A percentile compares a stretch with the other conserved stretches of the same genome.
Evolutionary conservation across 83 land plant genomes (phyloP).

Genomic region (Larix sibirica): DNA sequence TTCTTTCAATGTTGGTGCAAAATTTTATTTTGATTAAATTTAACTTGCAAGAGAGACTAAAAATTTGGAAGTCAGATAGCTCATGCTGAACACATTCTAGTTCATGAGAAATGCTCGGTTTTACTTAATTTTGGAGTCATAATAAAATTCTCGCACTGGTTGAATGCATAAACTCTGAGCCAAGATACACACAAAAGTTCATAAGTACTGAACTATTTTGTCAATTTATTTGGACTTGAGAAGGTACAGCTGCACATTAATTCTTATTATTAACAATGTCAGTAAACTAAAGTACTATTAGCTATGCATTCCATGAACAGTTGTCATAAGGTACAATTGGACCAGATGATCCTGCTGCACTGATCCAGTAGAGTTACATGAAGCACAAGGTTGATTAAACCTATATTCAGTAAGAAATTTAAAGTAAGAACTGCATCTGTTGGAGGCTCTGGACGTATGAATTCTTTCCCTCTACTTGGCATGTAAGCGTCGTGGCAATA

Average conservation of each 20-base stretch:
- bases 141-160: too few relatives aligned
- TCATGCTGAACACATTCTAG: too few relatives aligned
- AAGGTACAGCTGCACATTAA: not conserved
- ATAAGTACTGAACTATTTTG: not conserved
- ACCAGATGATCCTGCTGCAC: conserved; percentile 2
- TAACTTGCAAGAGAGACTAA: too few relatives aligned
- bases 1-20: too few relatives aligned
- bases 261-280: conserved; percentile 1
- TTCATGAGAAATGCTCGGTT: too few relatives aligned
- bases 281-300: not conserved
- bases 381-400: not conserved
- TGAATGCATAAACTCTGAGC: too few relatives aligned
- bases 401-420: not conserved
- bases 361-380: not conserved
- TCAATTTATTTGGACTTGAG: not conserved
- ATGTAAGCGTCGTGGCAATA: not conserved
- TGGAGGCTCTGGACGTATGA: not conserved
- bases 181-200: not conserved
- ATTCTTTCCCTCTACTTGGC: not conserved
- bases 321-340: not conserved
- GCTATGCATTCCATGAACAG: not conserved
- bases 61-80: too few relatives aligned
- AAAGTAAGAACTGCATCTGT: not conserved
- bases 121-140: too few relatives aligned
- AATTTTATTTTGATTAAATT: too few relatives aligned